Evolutionary conservation across 768 basidiomycete genomes (phyloP).

Genomic region (Boletellus ananiceps): DNA sequence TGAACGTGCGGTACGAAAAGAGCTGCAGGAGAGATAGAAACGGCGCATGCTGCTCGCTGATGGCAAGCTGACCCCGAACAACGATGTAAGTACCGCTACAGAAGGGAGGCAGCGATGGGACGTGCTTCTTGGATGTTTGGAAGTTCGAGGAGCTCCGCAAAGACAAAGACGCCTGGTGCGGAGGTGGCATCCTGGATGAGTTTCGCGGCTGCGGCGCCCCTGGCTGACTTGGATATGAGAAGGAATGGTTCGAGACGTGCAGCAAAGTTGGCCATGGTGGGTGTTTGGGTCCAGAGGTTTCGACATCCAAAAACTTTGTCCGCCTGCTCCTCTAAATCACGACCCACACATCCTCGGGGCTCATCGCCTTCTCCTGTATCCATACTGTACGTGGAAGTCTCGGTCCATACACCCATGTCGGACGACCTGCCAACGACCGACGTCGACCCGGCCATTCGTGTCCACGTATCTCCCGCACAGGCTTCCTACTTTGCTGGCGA

Average conservation of each 20-base stretch:
- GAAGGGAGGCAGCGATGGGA: background rate
- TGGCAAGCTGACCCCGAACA: constrained; percentile 51
- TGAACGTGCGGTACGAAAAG: constrained; percentile 87
- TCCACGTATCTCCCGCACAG: constrained; percentile 73
- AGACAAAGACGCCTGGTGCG: constrained; percentile 89
- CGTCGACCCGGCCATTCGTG: constrained; percentile 52
- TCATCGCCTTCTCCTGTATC: background rate
- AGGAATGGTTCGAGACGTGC: constrained; percentile 85
- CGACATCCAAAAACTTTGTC: background rate
- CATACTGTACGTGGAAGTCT: constrained; percentile 1
- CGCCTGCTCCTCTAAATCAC: constrained; percentile 2
- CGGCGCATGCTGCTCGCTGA: constrained; percentile 57
- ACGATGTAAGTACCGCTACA: background rate
- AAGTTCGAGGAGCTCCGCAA: constrained; percentile 80
- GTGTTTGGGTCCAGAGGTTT: constrained; percentile 14
- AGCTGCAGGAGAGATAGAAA: constrained; percentile 69
- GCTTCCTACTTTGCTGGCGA: constrained; percentile 95
- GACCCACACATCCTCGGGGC: constrained; percentile 12
- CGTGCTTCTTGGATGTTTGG: constrained; percentile 81
- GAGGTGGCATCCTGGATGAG: constrained; percentile 81
- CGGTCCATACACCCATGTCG: constrained; percentile 12
- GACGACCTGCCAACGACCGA: constrained; percentile 14
- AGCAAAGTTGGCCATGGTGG: constrained; percentile 44
- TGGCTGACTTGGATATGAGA: constrained; percentile 86
- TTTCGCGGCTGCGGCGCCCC: constrained; percentile 90